A percentile compares a stretch with the other conserved stretches of the same genome.
Conservation (phyloP, 2,329 filamentous ascomycete genomes). For the Xylaria sp. region DNA sequence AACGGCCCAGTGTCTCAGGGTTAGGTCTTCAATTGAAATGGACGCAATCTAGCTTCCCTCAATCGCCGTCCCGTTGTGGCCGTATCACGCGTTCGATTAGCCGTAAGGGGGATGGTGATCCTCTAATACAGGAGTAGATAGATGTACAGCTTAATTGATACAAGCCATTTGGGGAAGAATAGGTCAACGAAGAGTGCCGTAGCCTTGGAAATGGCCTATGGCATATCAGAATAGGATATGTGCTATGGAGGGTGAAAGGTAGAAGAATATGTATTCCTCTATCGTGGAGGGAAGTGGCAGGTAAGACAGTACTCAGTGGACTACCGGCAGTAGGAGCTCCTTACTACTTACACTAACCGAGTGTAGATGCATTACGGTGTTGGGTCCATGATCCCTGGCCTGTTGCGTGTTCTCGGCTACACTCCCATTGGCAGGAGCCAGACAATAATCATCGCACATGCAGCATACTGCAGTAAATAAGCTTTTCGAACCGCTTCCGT, state of each 20-base stretch:
- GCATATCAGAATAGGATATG: background rate
- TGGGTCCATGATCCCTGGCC: background rate
- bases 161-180: background rate
- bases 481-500: background rate
- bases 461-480: conserved; percentile 1
- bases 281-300: background rate
- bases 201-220: background rate
- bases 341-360: background rate
- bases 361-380: conserved; percentile 1
- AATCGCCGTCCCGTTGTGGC: conserved; percentile 3
- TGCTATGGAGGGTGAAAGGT: background rate
- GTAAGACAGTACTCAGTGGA: background rate
- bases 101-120: conserved; percentile 1
- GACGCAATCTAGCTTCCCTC: background rate
- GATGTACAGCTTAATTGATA: conserved; percentile 4
- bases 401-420: conserved; percentile 11
- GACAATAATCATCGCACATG: conserved; percentile 1
- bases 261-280: background rate
- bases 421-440: conserved; percentile 24
- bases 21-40: background rate
- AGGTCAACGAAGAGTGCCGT: conserved; percentile 9
- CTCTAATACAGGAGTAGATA: conserved; percentile 4
- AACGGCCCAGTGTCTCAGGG: background rate
- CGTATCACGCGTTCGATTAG: conserved; percentile 1
- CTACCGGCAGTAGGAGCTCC: background rate